Evolutionary conservation across 2,329 filamentous ascomycete genomes (phyloP), one percentile per base, ranked within the genome.

Genomic region (Fusarium poae): DNA sequence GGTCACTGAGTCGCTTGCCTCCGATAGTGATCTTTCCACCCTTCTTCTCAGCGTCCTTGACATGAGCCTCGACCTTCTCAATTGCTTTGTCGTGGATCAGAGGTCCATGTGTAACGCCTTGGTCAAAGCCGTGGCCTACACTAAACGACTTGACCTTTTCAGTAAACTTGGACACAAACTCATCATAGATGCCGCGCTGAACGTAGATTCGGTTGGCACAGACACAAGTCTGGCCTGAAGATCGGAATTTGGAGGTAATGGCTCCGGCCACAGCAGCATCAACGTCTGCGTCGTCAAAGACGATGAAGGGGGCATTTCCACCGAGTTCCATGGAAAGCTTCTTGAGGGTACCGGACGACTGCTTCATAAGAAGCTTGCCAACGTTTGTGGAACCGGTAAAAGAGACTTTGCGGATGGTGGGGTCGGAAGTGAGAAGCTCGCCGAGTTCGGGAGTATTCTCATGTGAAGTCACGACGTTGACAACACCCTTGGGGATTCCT

Each of bases 231-330:
- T 99, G 96, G 35, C 96, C 96, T 0, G 93, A 97, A 37, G 91
- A 93, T 56, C 96, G 91, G 88, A 98, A 98, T 80, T 98, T 99
- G 75, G 89, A 94, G 25, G 90, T 83, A 55, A 98, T 87, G 48
- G 94, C 94, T 27, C 94, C 95, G 0, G 88, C 82, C 1, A 98
- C 93, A 4, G 96, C 96, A 6, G 84, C 82, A 62, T 97, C 94
- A 21, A 98, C 82, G 76, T 98, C 93, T 21, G 95, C 92, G 75
- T 98, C 95, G 75, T 98, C 94, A 76, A 98, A 98, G 34, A 98
- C 93, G 71, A 98, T 97, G 78, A 97, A 97, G 2, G 95, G 95
- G 0, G 95, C 92, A 78, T 98, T 98, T 48, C 95, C 96, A 56
- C 95, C 95, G 2, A 98, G 90, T 78, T 98, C 95, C 78, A 97